Base-by-base conservation (phyloP, 371 early-diverging fungal species). In the Basidiobolus heterosporus region DNA sequence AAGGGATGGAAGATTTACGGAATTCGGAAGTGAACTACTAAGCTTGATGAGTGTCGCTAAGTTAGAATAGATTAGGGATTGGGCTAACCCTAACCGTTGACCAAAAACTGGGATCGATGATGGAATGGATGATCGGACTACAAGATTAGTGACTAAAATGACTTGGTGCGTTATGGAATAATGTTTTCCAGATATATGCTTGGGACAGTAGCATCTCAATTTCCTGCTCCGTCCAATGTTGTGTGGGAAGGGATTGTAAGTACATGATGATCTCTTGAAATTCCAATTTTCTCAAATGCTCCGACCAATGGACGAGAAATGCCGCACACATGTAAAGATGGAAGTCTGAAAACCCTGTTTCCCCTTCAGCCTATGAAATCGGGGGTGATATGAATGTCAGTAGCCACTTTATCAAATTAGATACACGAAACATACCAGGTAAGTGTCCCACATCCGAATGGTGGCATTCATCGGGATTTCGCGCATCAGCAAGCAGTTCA, bases 381-480 rank as follows among this genome's bases (percentile, higher is more conserved):
- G 38, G 16, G 19, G 18, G 22, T 30, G 14, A 19, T 18, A 48
- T 2, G 1, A 44, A 44, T 20, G 41, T 48, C 15, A 48, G 9
- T 30, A 48, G 2, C 16, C n/a, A 18, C 36, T 14, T 16, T 16
- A 45, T 15, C 17, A 24, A 39, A 41, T 39, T 17, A 17, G 22
- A 23, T 5, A 22, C 11, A 18, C 4, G 14, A 5, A 24, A 22
- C 65, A 60, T 56, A 82, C 82, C 50, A 90, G 58, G 53, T 97
- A 95, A 5, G 95, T 91, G 55, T 98, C 98, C 94, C 98, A 97
- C 84, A 99, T 90, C 21, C 96, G 83, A 24, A 96, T 82, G 9
- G 80, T 90, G 49, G 74, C 74, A 35, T 67, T 57, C 9, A 98
- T 61, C 14, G 85, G 74, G 35, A 98, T 62, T 62, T 99, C 99